These are phyloP conservation scores for Annulohypoxylon moriforme DNA, from an alignment of 495 filamentous ascomycete genomes.

Conservation along the genomic window DNA sequence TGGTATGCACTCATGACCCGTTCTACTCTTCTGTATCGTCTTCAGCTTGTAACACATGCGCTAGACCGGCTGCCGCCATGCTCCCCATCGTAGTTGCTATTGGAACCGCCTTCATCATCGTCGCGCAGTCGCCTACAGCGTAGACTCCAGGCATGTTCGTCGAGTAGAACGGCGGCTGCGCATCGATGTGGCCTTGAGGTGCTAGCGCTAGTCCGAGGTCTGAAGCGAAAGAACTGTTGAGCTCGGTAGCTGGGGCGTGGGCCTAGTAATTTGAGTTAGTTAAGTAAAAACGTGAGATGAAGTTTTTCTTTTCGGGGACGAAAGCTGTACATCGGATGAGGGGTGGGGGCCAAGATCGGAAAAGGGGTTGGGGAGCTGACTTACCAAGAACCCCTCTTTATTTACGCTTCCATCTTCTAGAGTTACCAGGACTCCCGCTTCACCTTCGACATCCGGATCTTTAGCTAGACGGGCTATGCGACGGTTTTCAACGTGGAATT, in stretches of 20 bases:
- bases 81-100: conserved; percentile 41
- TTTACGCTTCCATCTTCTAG: conserved; percentile 41
- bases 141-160: conserved; percentile 40
- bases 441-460: conserved; percentile 32
- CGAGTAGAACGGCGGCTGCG: conserved; percentile 39
- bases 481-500: conserved; percentile 40
- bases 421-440: conserved; percentile 38
- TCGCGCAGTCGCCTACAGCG: conserved; percentile 47
- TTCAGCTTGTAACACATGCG: conserved; percentile 38
- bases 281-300: not conserved
- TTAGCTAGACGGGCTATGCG: conserved; percentile 33
- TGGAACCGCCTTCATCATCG: conserved; percentile 36
- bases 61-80: conserved; percentile 35
- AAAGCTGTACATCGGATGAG: too few species aligned
- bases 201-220: conserved; percentile 34
- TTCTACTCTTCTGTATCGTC: conserved; percentile 34
- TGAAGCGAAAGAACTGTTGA: conserved; percentile 40
- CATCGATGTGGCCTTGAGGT: conserved; percentile 41
- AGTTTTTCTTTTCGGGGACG: too few species aligned
- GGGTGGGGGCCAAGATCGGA: not conserved
- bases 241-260: conserved; percentile 36
- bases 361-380: not conserved
- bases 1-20: too few species aligned
- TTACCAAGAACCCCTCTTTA: conserved; percentile 42
- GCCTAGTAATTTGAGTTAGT: conserved; percentile 23